A percentile compares a stretch with the other conserved stretches of the same genome.
These are phyloP conservation scores for Rubroshorea leprosula DNA, from an alignment of 345 rosid species.

Conservation along the genomic window DNA sequence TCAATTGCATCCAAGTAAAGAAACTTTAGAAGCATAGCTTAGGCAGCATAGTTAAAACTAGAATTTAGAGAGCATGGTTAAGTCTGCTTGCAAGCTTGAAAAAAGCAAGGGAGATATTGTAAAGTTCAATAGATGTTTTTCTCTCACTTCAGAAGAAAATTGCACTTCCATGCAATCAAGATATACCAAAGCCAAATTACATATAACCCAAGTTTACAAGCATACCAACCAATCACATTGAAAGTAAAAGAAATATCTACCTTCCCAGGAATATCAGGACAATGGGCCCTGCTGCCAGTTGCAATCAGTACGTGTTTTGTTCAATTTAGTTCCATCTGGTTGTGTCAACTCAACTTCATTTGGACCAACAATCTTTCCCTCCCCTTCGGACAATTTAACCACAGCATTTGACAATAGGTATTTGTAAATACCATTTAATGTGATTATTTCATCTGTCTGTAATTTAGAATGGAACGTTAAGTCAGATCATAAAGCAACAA, in stretches of 20 bases:
- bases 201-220: not conserved
- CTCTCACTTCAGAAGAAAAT: not conserved
- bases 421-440: slow-evolving; percentile 91
- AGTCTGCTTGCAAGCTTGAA: not conserved
- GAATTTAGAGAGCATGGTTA: not conserved
- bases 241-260: slow-evolving; percentile 28
- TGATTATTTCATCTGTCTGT: slow-evolving; percentile 86
- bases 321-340: slow-evolving; percentile 83
- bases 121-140: not conserved
- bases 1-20: not conserved
- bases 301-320: slow-evolving; percentile 94
- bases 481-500: not conserved
- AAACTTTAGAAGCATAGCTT: too few species aligned
- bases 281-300: slow-evolving; percentile 91
- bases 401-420: slow-evolving; percentile 79
- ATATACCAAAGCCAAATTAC: not conserved
- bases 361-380: slow-evolving; percentile 87
- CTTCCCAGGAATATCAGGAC: slow-evolving; percentile 77
- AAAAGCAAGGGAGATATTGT: not conserved
- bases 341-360: slow-evolving; percentile 92
- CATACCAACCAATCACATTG: not conserved
- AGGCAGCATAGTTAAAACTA: too few species aligned
- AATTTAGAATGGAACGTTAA: slow-evolving; percentile 10
- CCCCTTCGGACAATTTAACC: slow-evolving; percentile 93
- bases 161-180: not conserved